Percentiles rank a stretch among this genome's conserved stretches.
phyloP scores from a whole-genome alignment of 345 rosid genomes.

The Lenwebbia sp. region DNA sequence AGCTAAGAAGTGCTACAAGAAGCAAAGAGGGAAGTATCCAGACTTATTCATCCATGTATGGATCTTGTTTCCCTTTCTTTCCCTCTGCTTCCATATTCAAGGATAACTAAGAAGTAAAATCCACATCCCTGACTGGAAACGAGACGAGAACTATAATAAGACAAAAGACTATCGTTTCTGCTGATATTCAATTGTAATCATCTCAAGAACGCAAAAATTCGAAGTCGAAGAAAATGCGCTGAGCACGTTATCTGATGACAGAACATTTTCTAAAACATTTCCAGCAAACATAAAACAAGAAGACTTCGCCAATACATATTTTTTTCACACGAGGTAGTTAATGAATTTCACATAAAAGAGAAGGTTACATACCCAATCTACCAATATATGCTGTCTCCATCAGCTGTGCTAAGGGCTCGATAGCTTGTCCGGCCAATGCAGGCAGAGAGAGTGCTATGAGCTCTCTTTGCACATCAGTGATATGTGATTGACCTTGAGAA shows the following conservation, averaged over 20 bases:
- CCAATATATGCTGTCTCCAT: conserved; percentile 98
- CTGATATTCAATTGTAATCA: background rate
- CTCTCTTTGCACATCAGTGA: conserved; percentile 46
- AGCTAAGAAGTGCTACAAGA: background rate
- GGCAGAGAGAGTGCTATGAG: conserved; percentile 79
- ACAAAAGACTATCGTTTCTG: background rate
- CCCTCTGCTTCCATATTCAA: background rate
- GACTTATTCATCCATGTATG: background rate
- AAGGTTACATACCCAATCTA: conserved; percentile 45
- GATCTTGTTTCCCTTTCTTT: background rate
- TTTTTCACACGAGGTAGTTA: background rate
- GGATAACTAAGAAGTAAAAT: background rate
- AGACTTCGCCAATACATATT: background rate
- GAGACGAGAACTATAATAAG: background rate
- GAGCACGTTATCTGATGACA: background rate
- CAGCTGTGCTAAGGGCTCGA: conserved; percentile 73
- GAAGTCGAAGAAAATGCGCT: background rate
- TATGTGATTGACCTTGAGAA: conserved; percentile 11
- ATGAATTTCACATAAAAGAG: background rate
- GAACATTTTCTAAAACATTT: background rate
- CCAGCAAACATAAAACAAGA: background rate
- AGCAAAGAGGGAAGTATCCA: background rate
- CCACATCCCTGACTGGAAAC: background rate
- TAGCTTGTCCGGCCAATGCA: conserved; percentile 85
- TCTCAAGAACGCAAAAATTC: background rate